Base-by-base conservation (phyloP, 192 early-diverging fungal species). In the Chytriomyces sp. region DNA sequence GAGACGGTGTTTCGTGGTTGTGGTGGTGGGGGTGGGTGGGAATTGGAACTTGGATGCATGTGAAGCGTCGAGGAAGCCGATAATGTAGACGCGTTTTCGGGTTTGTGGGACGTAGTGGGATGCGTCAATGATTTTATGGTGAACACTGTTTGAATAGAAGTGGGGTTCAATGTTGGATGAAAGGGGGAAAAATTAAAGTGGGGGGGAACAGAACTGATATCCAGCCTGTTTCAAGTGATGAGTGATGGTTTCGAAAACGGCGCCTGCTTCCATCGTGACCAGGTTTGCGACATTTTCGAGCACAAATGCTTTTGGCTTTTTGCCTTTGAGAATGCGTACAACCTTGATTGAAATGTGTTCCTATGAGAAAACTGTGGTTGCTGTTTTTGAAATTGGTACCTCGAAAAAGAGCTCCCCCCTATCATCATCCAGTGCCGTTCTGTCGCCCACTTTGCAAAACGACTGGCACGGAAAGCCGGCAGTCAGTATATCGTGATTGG, bases 321-420 rank as follows among this genome's bases (percentile, higher is more conserved):
- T 71, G 23, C 69, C 50, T 44, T 71, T 71, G 49, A 71, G 47
- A n/a, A 71, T 50, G 47, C 69, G 69, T 3, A 71, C 49, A 45
- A 68, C 67, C 67, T 68, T 13, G 35, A 5, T 18, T 16, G 35
- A 28, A 65, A 1, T 43, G 47, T 16, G 35, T 35, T 35, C 0
- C 67, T n/a, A 45, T 45, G 57, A 68, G 43, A 45, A 7, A 49
- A 46, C 24, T 46, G 24, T 13, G 28, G 8, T 46, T 9, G 5
- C 7, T 7, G 9, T 5, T 1, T 20, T 5, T 64, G 20, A 68
- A 20, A 46, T 8, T 5, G 47, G 20, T 43, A 71, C 69, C 69
- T 71, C 69, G 44, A 71, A 71, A 60, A 71, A 71, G 9, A 71
- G 47, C 24, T 71, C 69, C 24, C 69, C 69, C 35, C 69, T 50